These are phyloP conservation scores for Phytophthora colocasiae DNA, from an alignment of 352 stramenopile genomes.

Conservation along the genomic window DNA sequence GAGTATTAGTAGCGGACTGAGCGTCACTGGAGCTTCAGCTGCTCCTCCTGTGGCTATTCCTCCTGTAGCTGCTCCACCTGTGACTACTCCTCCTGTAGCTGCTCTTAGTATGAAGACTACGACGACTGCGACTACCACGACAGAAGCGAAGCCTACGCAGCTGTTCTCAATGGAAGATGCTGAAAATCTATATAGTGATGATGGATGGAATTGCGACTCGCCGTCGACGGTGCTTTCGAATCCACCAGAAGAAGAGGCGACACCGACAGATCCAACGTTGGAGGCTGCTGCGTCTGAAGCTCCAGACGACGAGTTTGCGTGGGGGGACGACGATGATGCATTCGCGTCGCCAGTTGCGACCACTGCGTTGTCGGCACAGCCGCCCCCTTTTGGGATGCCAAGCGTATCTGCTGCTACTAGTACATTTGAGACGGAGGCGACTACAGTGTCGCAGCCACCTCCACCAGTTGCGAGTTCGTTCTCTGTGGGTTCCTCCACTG, in stretches of 20 bases:
- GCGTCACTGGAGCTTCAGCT: not conserved
- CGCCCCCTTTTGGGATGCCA: slow-evolving; percentile 6
- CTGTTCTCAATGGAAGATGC: slow-evolving; percentile 83
- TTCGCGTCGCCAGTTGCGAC: slow-evolving; percentile 28
- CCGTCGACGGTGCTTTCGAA: slow-evolving; percentile 71
- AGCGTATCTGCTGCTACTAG: slow-evolving; percentile 2
- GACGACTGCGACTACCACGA: not conserved
- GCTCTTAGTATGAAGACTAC: slow-evolving; percentile 4
- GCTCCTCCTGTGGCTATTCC: not conserved
- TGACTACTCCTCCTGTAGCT: not conserved
- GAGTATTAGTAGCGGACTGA: slow-evolving; percentile 3
- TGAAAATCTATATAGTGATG: slow-evolving; percentile 72
- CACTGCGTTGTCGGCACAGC: slow-evolving; percentile 7
- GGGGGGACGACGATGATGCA: slow-evolving; percentile 51
- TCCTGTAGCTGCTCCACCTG: not conserved
- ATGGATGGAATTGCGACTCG: slow-evolving; percentile 79
- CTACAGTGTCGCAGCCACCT: slow-evolving; percentile 1
- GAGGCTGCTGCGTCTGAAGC: slow-evolving; percentile 11
- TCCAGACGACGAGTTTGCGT: slow-evolving; percentile 49
- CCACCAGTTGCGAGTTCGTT: slow-evolving; percentile 4
- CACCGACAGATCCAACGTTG: slow-evolving; percentile 2
- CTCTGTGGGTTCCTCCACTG: not conserved
- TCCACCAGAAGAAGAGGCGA: slow-evolving; percentile 30
- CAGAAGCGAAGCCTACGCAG: slow-evolving; percentile 40
- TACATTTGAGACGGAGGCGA: slow-evolving; percentile 17